Conservation (phyloP, 495 filamentous ascomycete species). For the Parathielavia hyrcaniae region DNA sequence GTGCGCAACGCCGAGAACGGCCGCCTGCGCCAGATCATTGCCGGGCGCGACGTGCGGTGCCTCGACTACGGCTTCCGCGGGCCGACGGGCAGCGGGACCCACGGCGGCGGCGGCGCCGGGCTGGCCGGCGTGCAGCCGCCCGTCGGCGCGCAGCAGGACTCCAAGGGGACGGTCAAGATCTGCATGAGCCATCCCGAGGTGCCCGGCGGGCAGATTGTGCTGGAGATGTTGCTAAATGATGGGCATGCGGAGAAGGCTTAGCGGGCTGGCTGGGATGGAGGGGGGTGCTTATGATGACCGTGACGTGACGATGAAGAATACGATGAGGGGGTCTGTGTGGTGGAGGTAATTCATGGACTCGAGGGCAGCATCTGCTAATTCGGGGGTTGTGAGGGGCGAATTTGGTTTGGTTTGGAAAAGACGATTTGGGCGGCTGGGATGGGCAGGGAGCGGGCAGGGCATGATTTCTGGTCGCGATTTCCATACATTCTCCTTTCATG, state of each 20-base stretch:
- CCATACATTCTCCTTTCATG: background rate
- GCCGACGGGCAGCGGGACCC: conserved; percentile 37
- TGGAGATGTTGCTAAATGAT: conserved; percentile 91
- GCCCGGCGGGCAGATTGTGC: conserved; percentile 71
- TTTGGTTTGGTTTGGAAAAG: background rate
- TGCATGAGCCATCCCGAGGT: conserved; percentile 91
- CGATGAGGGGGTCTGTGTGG: background rate
- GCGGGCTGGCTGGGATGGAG: background rate
- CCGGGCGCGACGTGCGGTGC: conserved; percentile 77
- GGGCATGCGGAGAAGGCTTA: conserved; percentile 69
- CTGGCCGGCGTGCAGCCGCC: conserved; percentile 16
- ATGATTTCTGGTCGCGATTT: background rate
- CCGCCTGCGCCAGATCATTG: conserved; percentile 85
- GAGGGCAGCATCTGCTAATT: background rate
- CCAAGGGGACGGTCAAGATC: conserved; percentile 72
- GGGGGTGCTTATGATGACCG: background rate
- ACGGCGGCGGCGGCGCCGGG: conserved; percentile 2
- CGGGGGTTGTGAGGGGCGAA: background rate
- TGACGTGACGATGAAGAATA: background rate
- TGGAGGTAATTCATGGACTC: background rate
- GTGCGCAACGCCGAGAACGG: conserved; percentile 96
- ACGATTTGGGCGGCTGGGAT: background rate
- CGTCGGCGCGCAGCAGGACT: conserved; percentile 27
- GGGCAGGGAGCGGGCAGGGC: background rate
- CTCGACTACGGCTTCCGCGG: conserved; percentile 75